Base-by-base conservation (phyloP, 2,329 filamentous ascomycete species). In the Trichoderma asperellum region DNA sequence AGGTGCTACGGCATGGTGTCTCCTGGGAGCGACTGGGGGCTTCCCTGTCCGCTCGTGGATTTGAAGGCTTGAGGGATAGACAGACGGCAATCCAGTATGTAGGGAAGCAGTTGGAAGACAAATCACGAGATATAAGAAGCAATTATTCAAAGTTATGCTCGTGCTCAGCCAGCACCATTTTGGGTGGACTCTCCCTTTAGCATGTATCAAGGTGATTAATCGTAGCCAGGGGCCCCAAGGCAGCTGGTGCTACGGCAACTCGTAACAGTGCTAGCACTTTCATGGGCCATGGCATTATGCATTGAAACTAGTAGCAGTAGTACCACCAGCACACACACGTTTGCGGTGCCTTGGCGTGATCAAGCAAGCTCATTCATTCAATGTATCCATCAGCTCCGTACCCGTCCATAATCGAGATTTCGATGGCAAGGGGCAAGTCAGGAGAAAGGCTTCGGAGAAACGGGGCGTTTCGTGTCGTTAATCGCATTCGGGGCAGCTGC, bases 401-500 rank as follows among this genome's bases (percentile, higher is more conserved):
- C 21, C 21, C 63, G 63, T 58, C 37, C 63, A 37, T 34, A 57
- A 66, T 66, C 63, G 63, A 66, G 63, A 66, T 66, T 66, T 43
- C 34, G n/a, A 66, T 53, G 27, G 29, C 37, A 57, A 66, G 53
- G 53, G 62, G 63, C 35, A 47, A 32, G 35, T 66, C 63, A 66
- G 63, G 63, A 66, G 63, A 58, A 43, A 53, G 40, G 43, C 57
- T 58, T 57, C 62, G 62, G 63, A 65, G 62, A 65, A 65, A 67
- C 40, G 64, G 64, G 64, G 64, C 53, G 56, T 67, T 35, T 65
- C 62, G 63, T 58, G 63, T 66, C 63, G 37, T 68, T 56, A 59
- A 68, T 67, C 56, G 64, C 64, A 67, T 49, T 66, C 64, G 64
- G 64, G 34, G 56, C 55, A 68, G 64, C 55, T 68, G 64, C 64